phyloP scores from a whole-genome alignment of 2,329 filamentous ascomycete species.

The Neoarthrinium moseri region DNA sequence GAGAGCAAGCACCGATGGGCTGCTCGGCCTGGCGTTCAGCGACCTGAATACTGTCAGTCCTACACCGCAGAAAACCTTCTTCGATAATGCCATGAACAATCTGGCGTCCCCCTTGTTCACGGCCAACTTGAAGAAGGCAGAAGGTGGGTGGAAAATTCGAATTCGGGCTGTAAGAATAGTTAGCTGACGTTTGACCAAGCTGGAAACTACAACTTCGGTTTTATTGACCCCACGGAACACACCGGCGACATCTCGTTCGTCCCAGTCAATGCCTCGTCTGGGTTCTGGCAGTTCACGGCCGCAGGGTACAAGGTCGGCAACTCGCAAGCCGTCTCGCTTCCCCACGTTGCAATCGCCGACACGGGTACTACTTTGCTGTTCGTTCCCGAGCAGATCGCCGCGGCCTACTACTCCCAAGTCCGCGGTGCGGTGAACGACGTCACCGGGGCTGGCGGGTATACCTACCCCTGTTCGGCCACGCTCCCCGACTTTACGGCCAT shows the following conservation, averaged over 20 bases:
- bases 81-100: constrained; percentile 32
- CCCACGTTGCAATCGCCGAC: constrained; percentile 46
- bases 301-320: constrained; percentile 52
- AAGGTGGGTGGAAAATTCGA: constrained; percentile 23
- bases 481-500: constrained; percentile 38
- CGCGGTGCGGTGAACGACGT: constrained; percentile 42
- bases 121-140: constrained; percentile 37
- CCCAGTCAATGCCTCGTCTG: constrained; percentile 51
- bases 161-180: neutral
- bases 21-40: constrained; percentile 43
- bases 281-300: constrained; percentile 64
- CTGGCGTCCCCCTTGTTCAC: constrained; percentile 53
- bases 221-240: constrained; percentile 57
- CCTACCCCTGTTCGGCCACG: constrained; percentile 51
- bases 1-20: constrained; percentile 36
- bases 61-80: constrained; percentile 39
- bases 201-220: constrained; percentile 35
- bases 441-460: constrained; percentile 49
- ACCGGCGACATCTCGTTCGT: constrained; percentile 57
- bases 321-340: constrained; percentile 11
- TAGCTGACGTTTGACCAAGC: constrained; percentile 17
- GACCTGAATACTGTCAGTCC: constrained; percentile 41
- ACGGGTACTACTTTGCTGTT: constrained; percentile 67
- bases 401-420: constrained; percentile 58
- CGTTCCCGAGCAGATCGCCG: constrained; percentile 48